Percentiles rank a stretch among this genome's conserved stretches.
Conservation (phyloP, 352 stramenopile species). For the Phytopythium montanum region DNA sequence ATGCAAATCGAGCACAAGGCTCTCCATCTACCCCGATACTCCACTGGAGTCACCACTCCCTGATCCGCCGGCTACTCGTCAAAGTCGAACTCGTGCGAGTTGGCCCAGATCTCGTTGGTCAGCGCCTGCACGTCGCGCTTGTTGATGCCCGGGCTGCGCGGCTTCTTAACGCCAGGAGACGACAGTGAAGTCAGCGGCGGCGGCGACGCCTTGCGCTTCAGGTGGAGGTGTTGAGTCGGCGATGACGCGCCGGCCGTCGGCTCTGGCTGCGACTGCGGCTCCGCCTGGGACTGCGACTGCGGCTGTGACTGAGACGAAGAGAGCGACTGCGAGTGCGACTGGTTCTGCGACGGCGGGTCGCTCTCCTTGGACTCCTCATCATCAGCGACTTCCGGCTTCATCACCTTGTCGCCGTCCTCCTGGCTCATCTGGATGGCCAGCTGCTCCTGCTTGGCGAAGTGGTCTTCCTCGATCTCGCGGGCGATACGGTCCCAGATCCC, state of each 20-base stretch:
- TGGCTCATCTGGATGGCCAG: conserved; percentile 21
- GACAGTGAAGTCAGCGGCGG: conserved; percentile 8
- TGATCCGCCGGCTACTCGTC: conserved; percentile 23
- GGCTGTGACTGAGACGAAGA: neutral
- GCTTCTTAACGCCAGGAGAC: conserved; percentile 23
- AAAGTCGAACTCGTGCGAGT: conserved; percentile 78
- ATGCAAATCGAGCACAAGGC: neutral
- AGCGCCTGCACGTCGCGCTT: conserved; percentile 57
- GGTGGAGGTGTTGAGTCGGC: conserved; percentile 8
- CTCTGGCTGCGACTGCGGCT: conserved; percentile 1
- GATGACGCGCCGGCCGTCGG: neutral
- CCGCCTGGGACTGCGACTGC: conserved; percentile 3
- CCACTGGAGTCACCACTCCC: neutral
- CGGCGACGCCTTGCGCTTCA: conserved; percentile 29
- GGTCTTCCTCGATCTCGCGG: conserved; percentile 30
- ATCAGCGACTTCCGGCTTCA: neutral
- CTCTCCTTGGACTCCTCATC: conserved; percentile 11
- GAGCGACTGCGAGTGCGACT: conserved; percentile 12
- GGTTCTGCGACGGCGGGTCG: conserved; percentile 8
- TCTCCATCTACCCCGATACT: neutral
- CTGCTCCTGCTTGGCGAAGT: conserved; percentile 18
- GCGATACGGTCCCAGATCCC: conserved; percentile 63
- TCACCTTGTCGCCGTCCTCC: conserved; percentile 7
- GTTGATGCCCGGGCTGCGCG: conserved; percentile 20
- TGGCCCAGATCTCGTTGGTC: conserved; percentile 79